These are phyloP conservation scores for Gyrodon tennesseensis DNA, from an alignment of 1,284 basidiomycete genomes.

Conservation along the genomic window DNA sequence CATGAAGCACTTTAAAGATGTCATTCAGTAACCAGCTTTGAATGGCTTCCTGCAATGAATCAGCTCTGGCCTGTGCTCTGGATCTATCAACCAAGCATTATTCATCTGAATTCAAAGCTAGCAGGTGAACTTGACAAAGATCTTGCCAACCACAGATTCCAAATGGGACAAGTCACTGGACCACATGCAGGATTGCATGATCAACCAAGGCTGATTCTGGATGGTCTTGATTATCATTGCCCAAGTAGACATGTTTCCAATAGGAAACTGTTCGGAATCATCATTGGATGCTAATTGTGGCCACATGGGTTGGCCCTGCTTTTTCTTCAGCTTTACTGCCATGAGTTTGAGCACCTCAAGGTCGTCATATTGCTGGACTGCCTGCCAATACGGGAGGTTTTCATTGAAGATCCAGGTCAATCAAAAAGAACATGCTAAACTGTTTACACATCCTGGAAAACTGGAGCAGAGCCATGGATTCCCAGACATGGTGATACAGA, in stretches of 20 bases:
- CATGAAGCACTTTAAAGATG: background rate
- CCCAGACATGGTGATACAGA: background rate
- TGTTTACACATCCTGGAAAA: background rate
- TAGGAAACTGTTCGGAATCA: background rate
- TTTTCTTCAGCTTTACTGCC: background rate
- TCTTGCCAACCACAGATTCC: background rate
- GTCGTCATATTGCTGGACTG: background rate
- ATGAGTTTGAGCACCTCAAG: background rate
- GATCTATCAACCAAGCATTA: background rate
- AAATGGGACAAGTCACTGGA: too few relatives aligned
- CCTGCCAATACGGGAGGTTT: too few relatives aligned
- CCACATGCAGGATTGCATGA: background rate
- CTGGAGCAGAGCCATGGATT: background rate
- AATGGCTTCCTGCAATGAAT: background rate
- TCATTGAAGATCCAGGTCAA: too few relatives aligned
- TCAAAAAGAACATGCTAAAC: background rate
- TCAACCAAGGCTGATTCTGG: background rate
- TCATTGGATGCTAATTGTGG: too few relatives aligned
- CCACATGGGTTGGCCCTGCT: too few relatives aligned
- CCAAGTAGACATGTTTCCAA: background rate
- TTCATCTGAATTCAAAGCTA: background rate
- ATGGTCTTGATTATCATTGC: background rate
- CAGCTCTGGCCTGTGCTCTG: background rate
- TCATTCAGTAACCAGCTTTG: background rate
- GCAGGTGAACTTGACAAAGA: background rate